Conservation (phyloP, 345 rosid genomes). For the Laguncularia racemosa region DNA sequence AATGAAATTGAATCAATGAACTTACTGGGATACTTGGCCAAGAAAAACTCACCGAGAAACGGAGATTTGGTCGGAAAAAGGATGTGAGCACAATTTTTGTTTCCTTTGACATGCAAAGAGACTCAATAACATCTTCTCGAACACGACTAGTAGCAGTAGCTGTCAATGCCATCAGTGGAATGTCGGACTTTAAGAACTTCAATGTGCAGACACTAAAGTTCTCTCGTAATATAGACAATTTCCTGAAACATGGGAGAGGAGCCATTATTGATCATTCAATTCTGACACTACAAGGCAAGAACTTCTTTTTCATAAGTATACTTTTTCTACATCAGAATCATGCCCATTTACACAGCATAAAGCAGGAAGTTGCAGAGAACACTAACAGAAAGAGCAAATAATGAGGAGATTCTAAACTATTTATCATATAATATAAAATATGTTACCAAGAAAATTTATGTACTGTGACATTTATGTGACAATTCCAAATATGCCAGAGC, state of each 20-base stretch:
- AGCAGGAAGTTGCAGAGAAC: no score
- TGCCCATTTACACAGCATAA: no score
- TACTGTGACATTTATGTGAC: no score
- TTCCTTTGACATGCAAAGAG: conserved; percentile 58
- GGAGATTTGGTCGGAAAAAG: conserved; percentile 71
- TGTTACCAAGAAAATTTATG: neutral
- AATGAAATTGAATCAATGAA: no score
- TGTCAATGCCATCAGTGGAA: conserved; percentile 89
- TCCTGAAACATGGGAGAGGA: conserved; percentile 38
- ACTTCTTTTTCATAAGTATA: no score
- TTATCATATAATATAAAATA: no score
- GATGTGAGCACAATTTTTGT: conserved; percentile 75
- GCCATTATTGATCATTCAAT: conserved; percentile 2
- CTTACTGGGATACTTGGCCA: no score
- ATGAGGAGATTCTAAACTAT: no score
- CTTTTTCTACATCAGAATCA: no score
- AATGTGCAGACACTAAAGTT: conserved; percentile 47
- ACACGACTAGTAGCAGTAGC: conserved; percentile 82
- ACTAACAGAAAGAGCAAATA: no score
- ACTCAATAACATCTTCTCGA: conserved; percentile 61
- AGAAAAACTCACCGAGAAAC: conserved; percentile 48
- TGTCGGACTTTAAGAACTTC: conserved; percentile 49
- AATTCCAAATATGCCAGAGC: neutral
- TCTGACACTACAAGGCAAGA: neutral
- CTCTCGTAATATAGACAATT: conserved; percentile 56